Conservation (phyloP, 1,284 basidiomycete species). For the Trametes hirsuta region DNA sequence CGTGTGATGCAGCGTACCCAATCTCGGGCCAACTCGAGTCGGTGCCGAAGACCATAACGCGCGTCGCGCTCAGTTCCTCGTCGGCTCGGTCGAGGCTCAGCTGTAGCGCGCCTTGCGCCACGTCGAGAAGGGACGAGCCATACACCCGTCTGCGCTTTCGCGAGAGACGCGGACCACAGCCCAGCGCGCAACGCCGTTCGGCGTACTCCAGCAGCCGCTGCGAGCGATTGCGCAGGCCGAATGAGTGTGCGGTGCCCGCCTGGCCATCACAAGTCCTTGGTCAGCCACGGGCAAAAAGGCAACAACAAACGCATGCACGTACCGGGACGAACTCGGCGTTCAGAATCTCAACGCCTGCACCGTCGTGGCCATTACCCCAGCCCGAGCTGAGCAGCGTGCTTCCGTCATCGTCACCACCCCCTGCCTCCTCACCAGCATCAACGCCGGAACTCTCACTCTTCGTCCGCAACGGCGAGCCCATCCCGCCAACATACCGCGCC, state of each 20-base stretch:
- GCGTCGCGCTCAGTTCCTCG: constrained; percentile 35
- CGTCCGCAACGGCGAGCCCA: constrained; percentile 28
- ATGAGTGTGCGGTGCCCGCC: constrained; percentile 51
- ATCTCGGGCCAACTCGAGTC: constrained; percentile 25
- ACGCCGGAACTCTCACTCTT: constrained; percentile 17
- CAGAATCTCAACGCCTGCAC: constrained; percentile 72
- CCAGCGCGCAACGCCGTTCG: constrained; percentile 57
- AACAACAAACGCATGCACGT: constrained; percentile 29
- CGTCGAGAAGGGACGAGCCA: constrained; percentile 31
- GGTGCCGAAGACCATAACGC: constrained; percentile 36
- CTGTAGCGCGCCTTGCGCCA: constrained; percentile 18
- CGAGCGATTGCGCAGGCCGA: constrained; percentile 61
- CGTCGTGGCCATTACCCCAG: constrained; percentile 77
- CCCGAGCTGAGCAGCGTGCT: constrained; percentile 63
- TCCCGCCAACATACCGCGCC: constrained; percentile 48
- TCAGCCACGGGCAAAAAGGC: background rate
- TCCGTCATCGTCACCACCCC: constrained; percentile 57
- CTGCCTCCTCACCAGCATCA: constrained; percentile 30
- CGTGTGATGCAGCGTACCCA: constrained; percentile 23
- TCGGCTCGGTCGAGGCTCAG: constrained; percentile 20
- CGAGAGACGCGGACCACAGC: constrained; percentile 32
- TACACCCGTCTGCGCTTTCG: constrained; percentile 38
- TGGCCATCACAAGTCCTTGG: constrained; percentile 26
- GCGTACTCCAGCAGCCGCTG: constrained; percentile 70
- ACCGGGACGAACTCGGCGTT: constrained; percentile 65